These are phyloP conservation scores for Penicillium goetzii DNA, from an alignment of 495 filamentous ascomycete species.

Conservation along the genomic window DNA sequence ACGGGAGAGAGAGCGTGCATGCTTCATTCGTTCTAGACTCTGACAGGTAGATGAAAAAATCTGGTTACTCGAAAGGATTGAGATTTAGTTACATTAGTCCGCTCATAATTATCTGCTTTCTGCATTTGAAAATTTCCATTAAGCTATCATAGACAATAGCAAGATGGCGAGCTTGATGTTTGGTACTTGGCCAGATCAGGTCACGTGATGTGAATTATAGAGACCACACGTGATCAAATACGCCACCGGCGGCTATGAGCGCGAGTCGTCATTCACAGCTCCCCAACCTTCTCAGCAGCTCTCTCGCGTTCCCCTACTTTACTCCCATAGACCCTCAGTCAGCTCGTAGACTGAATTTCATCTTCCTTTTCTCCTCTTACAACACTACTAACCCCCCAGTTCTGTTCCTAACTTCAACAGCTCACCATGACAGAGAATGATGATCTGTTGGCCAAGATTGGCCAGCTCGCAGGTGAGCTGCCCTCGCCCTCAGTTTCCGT, in stretches of 20 bases:
- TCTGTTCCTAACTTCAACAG: conserved; percentile 1
- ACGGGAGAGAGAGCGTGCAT: neutral
- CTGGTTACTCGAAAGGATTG: too few relatives aligned
- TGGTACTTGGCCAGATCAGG: neutral
- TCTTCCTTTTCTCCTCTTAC: neutral
- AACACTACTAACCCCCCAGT: conserved; percentile 12
- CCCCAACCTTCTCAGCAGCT: neutral
- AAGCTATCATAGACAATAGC: too few relatives aligned
- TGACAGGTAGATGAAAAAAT: neutral
- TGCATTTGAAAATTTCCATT: too few relatives aligned
- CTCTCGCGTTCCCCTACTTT: neutral
- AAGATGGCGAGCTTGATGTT: too few relatives aligned
- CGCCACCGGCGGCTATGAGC: conserved; percentile 23
- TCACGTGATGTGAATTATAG: neutral
- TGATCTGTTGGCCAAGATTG: conserved; percentile 74
- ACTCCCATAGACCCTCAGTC: neutral
- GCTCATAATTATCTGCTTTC: too few relatives aligned
- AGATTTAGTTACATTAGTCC: too few relatives aligned
- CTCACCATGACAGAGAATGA: conserved; percentile 70
- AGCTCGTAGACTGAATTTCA: conserved; percentile 1
- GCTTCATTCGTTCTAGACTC: neutral
- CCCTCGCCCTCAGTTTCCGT: conserved; percentile 15
- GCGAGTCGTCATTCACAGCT: conserved; percentile 21
- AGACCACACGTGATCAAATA: conserved; percentile 20
- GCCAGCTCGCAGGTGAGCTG: conserved; percentile 70